These are phyloP conservation scores for Posidonia oceanica DNA, from an alignment of 116 monocot genomes.

Conservation along the genomic window DNA sequence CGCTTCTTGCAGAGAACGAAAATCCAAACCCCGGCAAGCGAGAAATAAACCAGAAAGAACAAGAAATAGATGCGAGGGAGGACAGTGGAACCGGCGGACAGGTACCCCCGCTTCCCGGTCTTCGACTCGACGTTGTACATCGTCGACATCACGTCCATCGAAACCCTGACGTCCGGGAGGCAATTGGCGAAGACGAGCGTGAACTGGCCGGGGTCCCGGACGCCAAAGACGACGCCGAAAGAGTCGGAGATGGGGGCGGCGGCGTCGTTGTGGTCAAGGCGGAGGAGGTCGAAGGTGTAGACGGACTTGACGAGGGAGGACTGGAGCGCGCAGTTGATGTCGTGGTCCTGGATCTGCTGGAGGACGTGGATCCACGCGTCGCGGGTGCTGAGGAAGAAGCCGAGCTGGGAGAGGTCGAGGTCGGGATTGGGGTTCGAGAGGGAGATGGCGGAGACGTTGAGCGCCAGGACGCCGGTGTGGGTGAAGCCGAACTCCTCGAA, in stretches of 20 bases:
- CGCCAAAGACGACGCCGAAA: background rate
- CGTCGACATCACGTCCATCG: constrained; percentile 31
- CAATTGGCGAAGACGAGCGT: constrained; percentile 40
- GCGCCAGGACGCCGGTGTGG: constrained; percentile 21
- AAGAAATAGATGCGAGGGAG: constrained; percentile 23
- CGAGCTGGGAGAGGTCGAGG: constrained; percentile 22
- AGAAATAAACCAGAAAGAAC: constrained; percentile 28
- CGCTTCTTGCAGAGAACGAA: constrained; percentile 16
- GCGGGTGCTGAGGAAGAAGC: constrained; percentile 40
- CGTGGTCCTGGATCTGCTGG: constrained; percentile 19
- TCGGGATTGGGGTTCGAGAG: constrained; percentile 3
- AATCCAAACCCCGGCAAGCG: constrained; percentile 24
- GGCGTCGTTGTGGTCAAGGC: background rate
- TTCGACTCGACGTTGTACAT: constrained; percentile 41
- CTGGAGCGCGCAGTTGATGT: constrained; percentile 18
- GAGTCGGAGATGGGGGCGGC: constrained; percentile 8
- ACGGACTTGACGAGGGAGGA: constrained; percentile 8
- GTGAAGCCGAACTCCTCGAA: constrained; percentile 55
- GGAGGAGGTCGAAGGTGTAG: constrained; percentile 23
- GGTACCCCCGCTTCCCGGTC: constrained; percentile 25
- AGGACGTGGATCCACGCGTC: constrained; percentile 32
- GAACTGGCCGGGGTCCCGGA: constrained; percentile 24
- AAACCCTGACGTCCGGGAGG: constrained; percentile 11
- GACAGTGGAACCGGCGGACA: constrained; percentile 11
- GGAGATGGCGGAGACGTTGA: constrained; percentile 20